Percentiles rank a stretch among this genome's conserved stretches.
Conservation (phyloP, 768 basidiomycete genomes). For the Leccinum imitatum region DNA sequence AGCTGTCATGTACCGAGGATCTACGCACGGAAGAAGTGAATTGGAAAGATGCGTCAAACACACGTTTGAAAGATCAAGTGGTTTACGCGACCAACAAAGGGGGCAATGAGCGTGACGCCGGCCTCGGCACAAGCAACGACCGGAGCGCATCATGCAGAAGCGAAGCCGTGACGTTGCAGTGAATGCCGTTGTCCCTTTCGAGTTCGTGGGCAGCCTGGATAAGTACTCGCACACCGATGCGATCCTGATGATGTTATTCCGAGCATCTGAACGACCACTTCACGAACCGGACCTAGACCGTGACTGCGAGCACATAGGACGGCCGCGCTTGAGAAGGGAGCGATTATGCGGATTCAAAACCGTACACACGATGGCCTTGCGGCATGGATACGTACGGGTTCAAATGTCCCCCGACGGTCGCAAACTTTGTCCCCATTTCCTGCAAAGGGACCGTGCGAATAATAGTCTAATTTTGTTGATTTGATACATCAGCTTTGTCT, state of each 20-base stretch:
- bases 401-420: too few species aligned
- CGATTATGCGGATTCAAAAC: too few species aligned
- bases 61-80: slow-evolving; percentile 9
- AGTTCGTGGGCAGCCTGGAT: slow-evolving; percentile 98
- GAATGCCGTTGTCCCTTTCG: slow-evolving; percentile 88
- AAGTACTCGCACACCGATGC: slow-evolving; percentile 93
- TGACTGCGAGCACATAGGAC: too few species aligned
- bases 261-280: slow-evolving; percentile 37
- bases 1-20: slow-evolving; percentile 59
- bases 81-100: slow-evolving; percentile 95
- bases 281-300: too few species aligned
- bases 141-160: slow-evolving; percentile 92
- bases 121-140: slow-evolving; percentile 99
- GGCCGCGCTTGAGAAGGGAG: too few species aligned
- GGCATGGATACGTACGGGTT: too few species aligned
- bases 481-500: too few species aligned
- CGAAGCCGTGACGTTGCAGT: slow-evolving; percentile 98
- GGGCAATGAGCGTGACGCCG: slow-evolving; percentile 96
- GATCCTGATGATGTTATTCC: slow-evolving; percentile 79
- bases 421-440: too few species aligned
- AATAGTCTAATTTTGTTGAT: too few species aligned
- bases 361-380: slow-evolving; percentile 24
- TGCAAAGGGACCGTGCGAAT: too few species aligned
- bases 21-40: slow-evolving; percentile 37
- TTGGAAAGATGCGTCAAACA: background rate